Base-by-base conservation (phyloP, 441 rosid genomes). In the Sinapis alba region DNA sequence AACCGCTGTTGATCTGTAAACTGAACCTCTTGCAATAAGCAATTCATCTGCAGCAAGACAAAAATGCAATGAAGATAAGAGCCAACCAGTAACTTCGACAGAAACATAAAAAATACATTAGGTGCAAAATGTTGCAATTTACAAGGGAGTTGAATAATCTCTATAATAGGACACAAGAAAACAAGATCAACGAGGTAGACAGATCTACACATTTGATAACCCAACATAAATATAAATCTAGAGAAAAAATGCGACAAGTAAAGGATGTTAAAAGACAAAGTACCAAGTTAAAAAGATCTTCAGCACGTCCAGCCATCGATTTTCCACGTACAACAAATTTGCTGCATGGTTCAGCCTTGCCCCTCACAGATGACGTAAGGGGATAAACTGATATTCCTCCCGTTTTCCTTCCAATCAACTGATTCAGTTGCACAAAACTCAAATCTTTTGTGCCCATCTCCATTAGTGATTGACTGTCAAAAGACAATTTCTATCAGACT, bases 341-440 rank as follows among this genome's bases (percentile, higher is more conserved):
- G 80, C 97, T 90, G 67, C 88, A 88, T 16, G 92, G 99, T 64
- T 90, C 93, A 65, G 83, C 84, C 73, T 78, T 86, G 59, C 98
- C 98, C 26, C 83, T 79, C 58, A 95, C 62, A 21, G 97, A 90
- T 74, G 98, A 93, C 71, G 93, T 90, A 76, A 91, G 87, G 59
- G 98, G 98, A 81, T 86, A 95, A 78, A 95, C 92, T 8, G 99
- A 95, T 84, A 95, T 91, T 30, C 99, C 98, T 56, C 98, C 99
- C 18, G 99, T 95, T 86, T 93, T 95, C 85, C 97, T 86, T 84
- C 99, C 99, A 89, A 95, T 93, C 73, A 95, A 84, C 80, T 95
- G 99, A 87, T 93, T 93, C 72, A 95, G 96, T 84, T 95, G 98
- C 61, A 95, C 99, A 83, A 95, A 95, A 71, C 82, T 81, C 84